These are phyloP conservation scores for Chaetomium strumarium DNA, from an alignment of 2,329 filamentous ascomycete species.

Conservation along the genomic window DNA sequence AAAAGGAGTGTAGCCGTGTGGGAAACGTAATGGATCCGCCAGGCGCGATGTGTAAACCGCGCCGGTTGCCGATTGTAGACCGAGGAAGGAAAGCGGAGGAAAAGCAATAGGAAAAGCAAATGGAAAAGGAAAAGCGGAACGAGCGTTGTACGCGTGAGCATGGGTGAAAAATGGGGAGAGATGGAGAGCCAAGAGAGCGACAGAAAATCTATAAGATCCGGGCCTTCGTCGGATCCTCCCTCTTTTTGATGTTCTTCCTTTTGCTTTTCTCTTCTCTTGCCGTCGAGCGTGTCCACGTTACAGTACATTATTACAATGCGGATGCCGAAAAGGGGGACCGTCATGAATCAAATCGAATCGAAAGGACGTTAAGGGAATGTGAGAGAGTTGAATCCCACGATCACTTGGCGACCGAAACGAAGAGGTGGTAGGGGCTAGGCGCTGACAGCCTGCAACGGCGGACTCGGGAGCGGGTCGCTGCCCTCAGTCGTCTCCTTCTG, in stretches of 20 bases:
- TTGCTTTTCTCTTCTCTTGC: background rate
- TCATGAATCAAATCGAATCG: background rate
- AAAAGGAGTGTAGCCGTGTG: background rate
- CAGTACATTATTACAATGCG: conserved; percentile 7
- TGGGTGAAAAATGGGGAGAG: background rate
- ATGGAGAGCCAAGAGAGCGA: background rate
- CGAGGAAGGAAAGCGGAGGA: background rate
- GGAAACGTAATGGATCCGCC: background rate
- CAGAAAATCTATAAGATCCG: background rate
- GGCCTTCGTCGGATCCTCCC: background rate
- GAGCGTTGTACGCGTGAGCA: too few relatives aligned
- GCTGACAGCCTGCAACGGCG: conserved; percentile 31
- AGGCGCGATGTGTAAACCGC: too few relatives aligned
- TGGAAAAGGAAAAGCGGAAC: background rate
- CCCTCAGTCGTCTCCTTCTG: conserved; percentile 2
- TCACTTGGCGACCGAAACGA: background rate
- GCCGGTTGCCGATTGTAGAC: background rate
- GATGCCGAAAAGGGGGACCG: background rate
- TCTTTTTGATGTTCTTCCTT: background rate
- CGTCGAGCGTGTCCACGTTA: background rate
- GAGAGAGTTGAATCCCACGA: too few relatives aligned
- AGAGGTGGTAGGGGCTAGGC: conserved; percentile 21
- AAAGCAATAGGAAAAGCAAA: too few relatives aligned
- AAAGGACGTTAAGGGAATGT: background rate
- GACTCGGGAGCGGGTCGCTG: conserved; percentile 27